Percentiles rank a stretch among this genome's conserved stretches.
Evolutionary conservation across 345 rosid genomes (phyloP).

Genomic region (Arabidopsis suecica): DNA sequence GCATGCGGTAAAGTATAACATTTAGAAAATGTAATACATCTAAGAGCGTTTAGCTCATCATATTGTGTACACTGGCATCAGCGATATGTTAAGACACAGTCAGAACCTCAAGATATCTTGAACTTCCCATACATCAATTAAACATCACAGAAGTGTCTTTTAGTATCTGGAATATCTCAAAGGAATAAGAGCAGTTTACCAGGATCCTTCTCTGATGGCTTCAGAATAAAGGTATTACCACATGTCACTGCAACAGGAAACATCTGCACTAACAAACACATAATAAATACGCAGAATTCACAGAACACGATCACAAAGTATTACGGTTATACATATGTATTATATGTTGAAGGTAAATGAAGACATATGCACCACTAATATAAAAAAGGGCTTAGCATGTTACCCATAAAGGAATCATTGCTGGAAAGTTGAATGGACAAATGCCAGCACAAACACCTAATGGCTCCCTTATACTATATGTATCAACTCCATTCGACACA

Average conservation of each 20-base stretch:
- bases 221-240: constrained; percentile 89
- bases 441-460: constrained; percentile 98
- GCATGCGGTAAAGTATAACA: constrained; percentile 8
- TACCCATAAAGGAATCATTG: constrained; percentile 99
- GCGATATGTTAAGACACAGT: background rate
- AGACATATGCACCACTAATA: background rate
- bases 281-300: background rate
- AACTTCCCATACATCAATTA: constrained; percentile 2
- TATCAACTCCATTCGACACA: constrained; percentile 91
- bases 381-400: background rate
- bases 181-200: constrained; percentile 49
- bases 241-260: constrained; percentile 93
- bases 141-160: background rate
- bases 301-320: background rate
- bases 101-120: background rate
- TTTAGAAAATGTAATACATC: background rate
- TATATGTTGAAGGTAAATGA: background rate
- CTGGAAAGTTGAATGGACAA: constrained; percentile 98
- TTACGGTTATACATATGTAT: background rate
- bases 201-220: constrained; percentile 99
- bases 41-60: constrained; percentile 1
- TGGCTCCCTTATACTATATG: constrained; percentile 91
- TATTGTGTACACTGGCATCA: background rate
- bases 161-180: background rate
- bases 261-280: constrained; percentile 69